phyloP scores from a whole-genome alignment of 805 yeast species.

The Saccharomycopsis fodiens region DNA sequence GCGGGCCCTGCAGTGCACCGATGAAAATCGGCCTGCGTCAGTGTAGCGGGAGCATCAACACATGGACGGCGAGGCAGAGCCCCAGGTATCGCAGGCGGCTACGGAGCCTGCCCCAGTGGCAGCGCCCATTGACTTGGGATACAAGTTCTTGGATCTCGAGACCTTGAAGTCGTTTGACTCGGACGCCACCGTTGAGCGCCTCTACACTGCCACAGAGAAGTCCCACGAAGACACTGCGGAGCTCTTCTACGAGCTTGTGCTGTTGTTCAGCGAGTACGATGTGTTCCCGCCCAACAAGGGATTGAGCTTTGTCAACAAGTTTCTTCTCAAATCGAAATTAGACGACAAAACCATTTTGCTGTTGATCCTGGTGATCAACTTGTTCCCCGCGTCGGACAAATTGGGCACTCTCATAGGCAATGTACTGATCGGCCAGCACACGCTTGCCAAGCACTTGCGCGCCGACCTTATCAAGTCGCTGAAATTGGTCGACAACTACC shows the following conservation, averaged over 20 bases:
- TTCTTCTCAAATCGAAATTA: not conserved
- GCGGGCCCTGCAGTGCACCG: no score
- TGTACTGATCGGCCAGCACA: not conserved
- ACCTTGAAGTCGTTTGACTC: not conserved
- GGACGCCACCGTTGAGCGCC: not conserved
- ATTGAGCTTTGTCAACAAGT: conserved; percentile 5
- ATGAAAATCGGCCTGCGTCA: no score
- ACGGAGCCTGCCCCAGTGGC: not conserved
- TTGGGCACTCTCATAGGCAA: conserved; percentile 7
- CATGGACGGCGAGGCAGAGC: no score
- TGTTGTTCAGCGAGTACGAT: conserved; percentile 3
- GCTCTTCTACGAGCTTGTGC: conserved; percentile 16
- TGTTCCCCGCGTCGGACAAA: conserved; percentile 10
- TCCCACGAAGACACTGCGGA: not conserved
- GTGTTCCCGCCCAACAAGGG: conserved; percentile 7
- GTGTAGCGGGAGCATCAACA: no score
- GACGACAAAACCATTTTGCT: conserved; percentile 1
- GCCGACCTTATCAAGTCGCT: conserved; percentile 8
- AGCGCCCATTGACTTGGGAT: not conserved
- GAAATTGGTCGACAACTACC: conserved; percentile 6
- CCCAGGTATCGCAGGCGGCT: no score
- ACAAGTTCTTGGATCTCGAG: not conserved
- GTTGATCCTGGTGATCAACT: conserved; percentile 18
- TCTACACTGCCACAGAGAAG: conserved; percentile 3
- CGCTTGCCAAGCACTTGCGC: conserved; percentile 4